These are phyloP conservation scores for Podaxis sp. DNA, from an alignment of 768 basidiomycete genomes.

Conservation along the genomic window DNA sequence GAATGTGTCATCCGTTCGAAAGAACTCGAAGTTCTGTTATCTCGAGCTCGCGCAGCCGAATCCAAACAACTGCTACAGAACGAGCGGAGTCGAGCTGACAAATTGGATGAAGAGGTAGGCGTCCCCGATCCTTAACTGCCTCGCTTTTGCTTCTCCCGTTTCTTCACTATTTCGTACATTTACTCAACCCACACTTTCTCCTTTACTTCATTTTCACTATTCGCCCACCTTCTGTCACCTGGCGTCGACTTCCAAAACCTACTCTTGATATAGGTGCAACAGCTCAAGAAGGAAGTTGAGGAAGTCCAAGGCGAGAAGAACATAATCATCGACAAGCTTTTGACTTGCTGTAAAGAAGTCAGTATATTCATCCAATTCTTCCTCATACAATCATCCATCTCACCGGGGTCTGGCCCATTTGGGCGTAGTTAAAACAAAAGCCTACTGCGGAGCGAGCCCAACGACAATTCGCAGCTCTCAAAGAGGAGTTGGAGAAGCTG, in stretches of 20 bases:
- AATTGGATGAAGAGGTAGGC: constrained; percentile 70
- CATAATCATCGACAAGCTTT: constrained; percentile 77
- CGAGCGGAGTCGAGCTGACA: constrained; percentile 65
- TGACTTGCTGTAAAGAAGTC: constrained; percentile 86
- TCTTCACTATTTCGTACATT: constrained; percentile 5
- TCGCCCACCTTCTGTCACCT: neutral
- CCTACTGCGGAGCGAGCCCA: constrained; percentile 83
- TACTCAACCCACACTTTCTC: neutral
- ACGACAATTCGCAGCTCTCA: constrained; percentile 72
- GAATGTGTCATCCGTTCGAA: constrained; percentile 91
- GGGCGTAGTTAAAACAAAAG: constrained; percentile 42
- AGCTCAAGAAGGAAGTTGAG: constrained; percentile 72
- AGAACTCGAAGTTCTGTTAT: constrained; percentile 83
- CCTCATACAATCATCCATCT: constrained; percentile 11
- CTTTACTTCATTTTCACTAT: neutral
- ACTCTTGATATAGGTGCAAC: constrained; percentile 44
- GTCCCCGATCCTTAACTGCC: constrained; percentile 15
- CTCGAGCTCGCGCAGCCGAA: constrained; percentile 83
- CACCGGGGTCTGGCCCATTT: constrained; percentile 16
- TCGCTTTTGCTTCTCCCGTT: constrained; percentile 2
- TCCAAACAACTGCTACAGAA: constrained; percentile 79
- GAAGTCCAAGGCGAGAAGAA: constrained; percentile 77
- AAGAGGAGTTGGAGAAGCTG: constrained; percentile 82
- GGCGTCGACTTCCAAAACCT: neutral
- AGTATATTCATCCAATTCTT: constrained; percentile 21